A percentile compares a stretch with the other conserved stretches of the same genome.
Conservation (phyloP, 164 flowering plant species). For the Tetrastigma voinierianum region DNA sequence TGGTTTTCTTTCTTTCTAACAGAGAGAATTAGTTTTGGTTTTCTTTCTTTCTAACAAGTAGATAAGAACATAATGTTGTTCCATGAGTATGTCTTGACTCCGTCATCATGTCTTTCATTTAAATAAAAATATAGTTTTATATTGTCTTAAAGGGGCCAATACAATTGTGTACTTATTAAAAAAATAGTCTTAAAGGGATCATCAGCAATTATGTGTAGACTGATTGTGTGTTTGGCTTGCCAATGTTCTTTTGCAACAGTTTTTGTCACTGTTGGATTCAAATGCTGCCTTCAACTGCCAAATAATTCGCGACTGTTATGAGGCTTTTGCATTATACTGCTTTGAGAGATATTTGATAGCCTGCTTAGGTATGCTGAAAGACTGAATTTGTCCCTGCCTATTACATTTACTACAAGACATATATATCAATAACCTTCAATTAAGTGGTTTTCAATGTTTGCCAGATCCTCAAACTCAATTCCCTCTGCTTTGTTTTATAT, state of each 20-base stretch:
- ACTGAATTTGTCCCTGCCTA: not conserved
- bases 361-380: constrained; percentile 71
- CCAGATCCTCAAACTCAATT: too few species aligned
- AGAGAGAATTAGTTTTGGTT: too few species aligned
- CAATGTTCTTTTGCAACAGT: constrained; percentile 43
- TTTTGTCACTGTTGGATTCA: constrained; percentile 70
- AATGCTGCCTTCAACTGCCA: constrained; percentile 83
- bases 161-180: too few species aligned
- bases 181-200: not conserved
- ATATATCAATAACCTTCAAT: not conserved
- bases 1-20: too few species aligned
- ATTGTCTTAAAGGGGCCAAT: not conserved
- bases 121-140: not conserved
- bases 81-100: not conserved
- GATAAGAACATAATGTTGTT: too few species aligned
- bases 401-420: not conserved
- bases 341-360: constrained; percentile 97
- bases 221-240: constrained; percentile 1
- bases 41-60: too few species aligned
- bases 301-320: constrained; percentile 92
- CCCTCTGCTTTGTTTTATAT: not conserved
- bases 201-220: not conserved
- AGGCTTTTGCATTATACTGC: constrained; percentile 98
- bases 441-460: too few species aligned
- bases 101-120: not conserved